Evolutionary conservation across 495 filamentous ascomycete genomes (phyloP), one percentile per base, ranked within the genome.

Genomic region (Xylaria intraflava): DNA sequence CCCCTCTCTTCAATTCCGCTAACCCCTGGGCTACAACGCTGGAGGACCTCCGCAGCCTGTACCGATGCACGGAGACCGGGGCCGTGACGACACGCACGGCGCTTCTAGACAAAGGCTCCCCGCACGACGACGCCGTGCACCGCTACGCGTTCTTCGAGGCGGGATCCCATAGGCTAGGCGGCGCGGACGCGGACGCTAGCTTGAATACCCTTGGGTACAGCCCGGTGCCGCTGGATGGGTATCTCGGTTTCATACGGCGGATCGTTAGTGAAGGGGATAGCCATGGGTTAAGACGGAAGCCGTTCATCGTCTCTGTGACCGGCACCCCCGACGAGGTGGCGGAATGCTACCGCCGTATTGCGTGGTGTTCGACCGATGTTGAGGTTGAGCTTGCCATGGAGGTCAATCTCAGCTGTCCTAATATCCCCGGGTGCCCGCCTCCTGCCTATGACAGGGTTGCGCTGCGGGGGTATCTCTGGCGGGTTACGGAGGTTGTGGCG

Each of bases 391-490:
- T 88, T 4, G 76, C 78, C 16, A 75, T 87, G 67, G 86, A 89
- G 61, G 70, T 89, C 54, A 89, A 89, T 61, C 79, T 89, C 40
- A 82, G 77, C 56, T 89, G 86, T 59, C 86, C 86, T 0, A 88
- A 89, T 66, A 89, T 89, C 50, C 73, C 76, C 14, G 61, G 70
- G 39, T 76, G 76, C 26, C 85, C 85, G 0, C 86, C 86, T 11
- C 84, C 84, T 3, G 86, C 86, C 0, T 89, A 88, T 65, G 72
- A 73, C 7, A 59, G 65, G 8, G 38, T 53, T 0, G 61, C 66
- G 0, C 63, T 89, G 14, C 17, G 48, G 0, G 52, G 60, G 16
- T 87, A 86, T 57, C 63, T 88, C 3, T 26, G 40, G 0, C 22
- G 57, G 0, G 62, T 83, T n/a, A 53, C 58, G 20, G 31, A 20